Evolutionary conservation across 768 basidiomycete genomes (phyloP), one percentile per base, ranked within the genome.

Genomic region (Hericium erinaceus): DNA sequence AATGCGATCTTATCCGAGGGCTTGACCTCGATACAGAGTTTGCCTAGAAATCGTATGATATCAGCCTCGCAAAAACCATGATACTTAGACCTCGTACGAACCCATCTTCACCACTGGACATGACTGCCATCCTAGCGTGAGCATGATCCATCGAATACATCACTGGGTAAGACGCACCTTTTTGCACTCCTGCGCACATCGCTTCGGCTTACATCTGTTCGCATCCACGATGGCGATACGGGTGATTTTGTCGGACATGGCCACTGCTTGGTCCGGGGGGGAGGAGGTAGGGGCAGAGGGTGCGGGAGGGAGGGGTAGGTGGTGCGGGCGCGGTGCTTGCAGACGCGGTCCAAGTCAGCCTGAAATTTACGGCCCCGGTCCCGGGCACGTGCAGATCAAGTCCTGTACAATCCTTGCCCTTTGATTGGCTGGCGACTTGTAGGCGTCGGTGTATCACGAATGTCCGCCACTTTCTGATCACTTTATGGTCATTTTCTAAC

Each of bases 41-140:
- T 98, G 16, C 97, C 92, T 94, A 33, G 13, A 64, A 20, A 10
- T 5, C 39, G 52, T 22, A 28, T 41, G 51, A 26, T 6, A 51
- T 52, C 39, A 54, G 40, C 8, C 33, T 33, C 33, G 8, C 8
- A 33, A 2, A 1, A 33, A 7, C 1, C 33, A 7, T 6, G 33
- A 33, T 33, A 33, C 33, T 33, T 8, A 0, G 33, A 33, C 33
- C 33, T 10, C 9, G 33, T 20, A 68, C 78, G 58, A 67, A 91
- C 92, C 94, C 94, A 97, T 97, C 76, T 92, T 92, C 57, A 97
- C 94, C 52, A 97, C 95, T 16, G 95, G 95, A 79, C 95, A 98
- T 72, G 88, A 88, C 85, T 87, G 60, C 16, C 52, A 49, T 37
- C n/a, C 28, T 48, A 55, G 57, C 48, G 59, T 61, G 57, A 60